These are phyloP conservation scores for Talaromyces thailandensis DNA, from an alignment of 495 filamentous ascomycete genomes.

Conservation along the genomic window DNA sequence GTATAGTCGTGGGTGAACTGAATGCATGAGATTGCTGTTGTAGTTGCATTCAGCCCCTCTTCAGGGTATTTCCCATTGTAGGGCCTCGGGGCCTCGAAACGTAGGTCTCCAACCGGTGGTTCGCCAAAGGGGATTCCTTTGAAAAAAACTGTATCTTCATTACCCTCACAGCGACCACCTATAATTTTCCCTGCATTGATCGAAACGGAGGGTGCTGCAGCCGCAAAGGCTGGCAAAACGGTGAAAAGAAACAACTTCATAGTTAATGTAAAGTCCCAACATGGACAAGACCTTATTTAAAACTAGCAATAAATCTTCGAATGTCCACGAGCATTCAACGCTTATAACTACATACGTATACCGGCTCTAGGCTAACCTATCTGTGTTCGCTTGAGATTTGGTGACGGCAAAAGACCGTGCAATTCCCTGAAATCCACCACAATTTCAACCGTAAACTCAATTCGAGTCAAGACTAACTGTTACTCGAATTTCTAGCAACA, in stretches of 20 bases:
- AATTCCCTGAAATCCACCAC: not conserved
- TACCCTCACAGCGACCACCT: conserved; percentile 14
- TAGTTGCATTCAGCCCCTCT: conserved; percentile 12
- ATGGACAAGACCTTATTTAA: not conserved
- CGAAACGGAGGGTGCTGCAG: conserved; percentile 8
- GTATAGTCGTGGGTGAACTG: conserved; percentile 21
- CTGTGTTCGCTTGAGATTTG: not conserved
- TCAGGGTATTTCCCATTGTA: conserved; percentile 9
- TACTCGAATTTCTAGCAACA: not conserved
- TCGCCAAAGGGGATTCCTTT: conserved; percentile 24
- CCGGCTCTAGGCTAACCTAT: not conserved
- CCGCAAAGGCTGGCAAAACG: conserved; percentile 5
- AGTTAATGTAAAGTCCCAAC: conserved; percentile 4
- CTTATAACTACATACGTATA: not conserved
- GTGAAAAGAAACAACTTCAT: conserved; percentile 19
- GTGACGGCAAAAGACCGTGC: not conserved
- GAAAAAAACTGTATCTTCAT: conserved; percentile 18
- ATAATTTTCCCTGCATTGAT: conserved; percentile 5
- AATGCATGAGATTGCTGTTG: conserved; percentile 16
- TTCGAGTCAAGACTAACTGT: not conserved
- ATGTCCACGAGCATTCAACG: not conserved
- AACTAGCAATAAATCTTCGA: not conserved
- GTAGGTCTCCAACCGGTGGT: conserved; percentile 14
- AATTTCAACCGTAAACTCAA: not conserved
- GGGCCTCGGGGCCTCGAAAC: conserved; percentile 16